These are phyloP conservation scores for Cryptomeria japonica DNA, from an alignment of 75 land plant genomes.

Conservation along the genomic window DNA sequence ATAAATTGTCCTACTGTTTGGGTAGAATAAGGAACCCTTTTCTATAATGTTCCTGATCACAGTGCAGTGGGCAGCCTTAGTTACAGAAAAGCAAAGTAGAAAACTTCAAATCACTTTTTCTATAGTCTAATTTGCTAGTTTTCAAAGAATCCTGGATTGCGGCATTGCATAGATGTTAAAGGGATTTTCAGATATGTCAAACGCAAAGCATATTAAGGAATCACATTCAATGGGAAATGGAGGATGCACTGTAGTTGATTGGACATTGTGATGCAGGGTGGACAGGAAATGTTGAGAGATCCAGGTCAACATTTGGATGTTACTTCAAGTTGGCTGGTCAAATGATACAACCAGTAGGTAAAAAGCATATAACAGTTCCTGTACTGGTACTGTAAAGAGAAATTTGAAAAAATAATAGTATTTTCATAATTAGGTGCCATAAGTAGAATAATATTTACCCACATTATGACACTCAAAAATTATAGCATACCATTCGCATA, in stretches of 20 bases:
- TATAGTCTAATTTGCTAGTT: neutral
- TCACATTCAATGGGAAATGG: neutral
- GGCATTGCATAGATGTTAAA: neutral
- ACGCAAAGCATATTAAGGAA: neutral
- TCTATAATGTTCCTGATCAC: neutral
- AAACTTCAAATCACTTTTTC: neutral
- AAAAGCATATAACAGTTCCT: neutral
- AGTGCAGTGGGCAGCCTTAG: neutral
- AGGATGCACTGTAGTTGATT: neutral
- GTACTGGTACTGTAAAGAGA: no score
- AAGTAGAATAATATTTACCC: no score
- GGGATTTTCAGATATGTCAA: neutral
- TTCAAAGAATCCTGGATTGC: neutral
- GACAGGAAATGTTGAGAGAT: constrained; percentile 3
- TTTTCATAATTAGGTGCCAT: no score
- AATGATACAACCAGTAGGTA: neutral
- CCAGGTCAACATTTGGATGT: constrained; percentile 6
- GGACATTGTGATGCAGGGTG: constrained; percentile 2
- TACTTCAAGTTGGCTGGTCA: neutral
- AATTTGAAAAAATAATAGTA: no score
- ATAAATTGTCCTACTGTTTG: no score
- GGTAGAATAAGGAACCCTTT: no score
- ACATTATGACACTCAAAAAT: no score
- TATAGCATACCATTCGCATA: no score
- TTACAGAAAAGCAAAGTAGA: neutral